phyloP scores from a whole-genome alignment of 2,329 filamentous ascomycete genomes.

The Falciphora oryzae region DNA sequence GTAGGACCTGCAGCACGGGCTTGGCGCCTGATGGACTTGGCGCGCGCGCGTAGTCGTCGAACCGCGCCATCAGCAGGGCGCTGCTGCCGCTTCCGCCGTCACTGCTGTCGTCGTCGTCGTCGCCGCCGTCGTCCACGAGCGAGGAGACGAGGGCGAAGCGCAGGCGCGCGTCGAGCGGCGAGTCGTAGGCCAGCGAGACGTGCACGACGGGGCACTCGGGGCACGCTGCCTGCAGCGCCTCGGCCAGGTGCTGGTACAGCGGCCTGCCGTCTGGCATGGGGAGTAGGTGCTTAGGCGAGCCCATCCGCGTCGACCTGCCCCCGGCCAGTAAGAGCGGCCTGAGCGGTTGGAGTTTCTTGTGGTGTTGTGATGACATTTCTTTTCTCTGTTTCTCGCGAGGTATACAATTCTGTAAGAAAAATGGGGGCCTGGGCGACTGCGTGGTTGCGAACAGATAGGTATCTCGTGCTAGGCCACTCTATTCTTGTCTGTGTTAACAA shows the following conservation, averaged over 20 bases:
- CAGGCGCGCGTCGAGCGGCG: neutral
- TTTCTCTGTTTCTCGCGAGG: neutral
- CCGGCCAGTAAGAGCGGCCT: constrained; percentile 27
- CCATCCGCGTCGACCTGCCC: constrained; percentile 27
- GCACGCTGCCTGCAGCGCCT: constrained; percentile 20
- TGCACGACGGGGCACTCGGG: constrained; percentile 21
- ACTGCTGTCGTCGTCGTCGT: neutral
- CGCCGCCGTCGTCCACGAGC: neutral
- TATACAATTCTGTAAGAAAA: neutral
- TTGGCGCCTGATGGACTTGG: neutral
- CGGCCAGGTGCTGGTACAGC: constrained; percentile 22
- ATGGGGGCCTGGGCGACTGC: neutral
- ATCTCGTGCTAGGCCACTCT: no score
- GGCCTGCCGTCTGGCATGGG: constrained; percentile 20
- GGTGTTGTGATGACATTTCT: neutral
- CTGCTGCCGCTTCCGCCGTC: neutral
- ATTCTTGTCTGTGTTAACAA: no score
- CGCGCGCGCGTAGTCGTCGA: neutral
- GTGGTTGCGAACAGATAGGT: no score
- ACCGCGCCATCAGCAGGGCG: neutral
- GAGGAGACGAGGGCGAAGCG: neutral
- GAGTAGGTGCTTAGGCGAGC: constrained; percentile 26
- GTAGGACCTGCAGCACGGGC: neutral
- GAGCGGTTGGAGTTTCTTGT: constrained; percentile 1
- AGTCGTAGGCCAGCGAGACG: constrained; percentile 18